Base-by-base conservation (phyloP, 225 moss, liverwort and hornwort species). In the Marchantia paleacea region DNA sequence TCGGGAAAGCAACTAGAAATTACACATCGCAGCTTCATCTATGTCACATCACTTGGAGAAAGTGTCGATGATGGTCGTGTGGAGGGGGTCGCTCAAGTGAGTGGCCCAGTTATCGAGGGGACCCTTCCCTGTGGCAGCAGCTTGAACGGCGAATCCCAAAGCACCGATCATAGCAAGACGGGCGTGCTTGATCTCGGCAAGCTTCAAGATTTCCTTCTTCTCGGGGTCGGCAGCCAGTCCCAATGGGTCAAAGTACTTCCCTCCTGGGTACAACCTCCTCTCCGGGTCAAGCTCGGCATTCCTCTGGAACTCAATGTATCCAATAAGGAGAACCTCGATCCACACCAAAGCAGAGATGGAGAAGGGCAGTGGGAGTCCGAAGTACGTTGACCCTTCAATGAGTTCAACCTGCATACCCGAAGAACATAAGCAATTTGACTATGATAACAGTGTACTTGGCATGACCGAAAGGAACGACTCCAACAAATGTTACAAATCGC, bases 41-140 rank as follows among this genome's bases (percentile, higher is more conserved):
- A 28, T 3, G 8, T 52, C 77, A 24, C 65, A 48, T 94, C 86
- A 99, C 94, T 99, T 94, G 79, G 95, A 86, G 83, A 99, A 95
- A 19, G 95, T 99, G 80, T 99, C 99, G 87, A 99, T 87, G 89
- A 99, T 99, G 78, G 99, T 99, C 52, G 99, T 99, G 90, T 99
- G 99, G 68, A 99, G 88, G 16, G 99, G 99, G 81, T 99, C 99
- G n/a, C 92, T 85, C 48, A 99, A 88, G 85, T 99, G 99, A 22
- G 99, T 91, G 12, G 91, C 99, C 99, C 99, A 99, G 90, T 99
- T 99, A 85, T 99, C 92, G 29, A 99, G 84, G 9, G 99, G 99
- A 4, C 99, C 99, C 88, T 95, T 99, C 24, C 99, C 95, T 15
- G 95, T 99, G 4, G 92, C 95, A 28, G 99, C 99, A 71, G 99